Evolutionary conservation across 306 rosid genomes (phyloP).

Genomic region (Adenanthera pavonina): DNA sequence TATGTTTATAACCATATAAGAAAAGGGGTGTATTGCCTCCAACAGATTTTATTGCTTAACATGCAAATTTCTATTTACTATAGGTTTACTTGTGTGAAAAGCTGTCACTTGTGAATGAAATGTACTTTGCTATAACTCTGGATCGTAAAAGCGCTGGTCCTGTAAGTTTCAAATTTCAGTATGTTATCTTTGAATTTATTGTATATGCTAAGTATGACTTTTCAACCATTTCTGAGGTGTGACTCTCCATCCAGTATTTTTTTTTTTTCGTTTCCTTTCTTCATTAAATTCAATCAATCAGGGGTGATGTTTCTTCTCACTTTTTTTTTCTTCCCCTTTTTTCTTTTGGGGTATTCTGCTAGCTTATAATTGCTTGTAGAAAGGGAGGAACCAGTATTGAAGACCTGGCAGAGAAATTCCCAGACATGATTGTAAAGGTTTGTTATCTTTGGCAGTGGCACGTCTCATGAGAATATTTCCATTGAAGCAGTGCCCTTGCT

Average conservation of each 20-base stretch:
- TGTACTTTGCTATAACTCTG: conserved; percentile 91
- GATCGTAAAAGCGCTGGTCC: conserved; percentile 93
- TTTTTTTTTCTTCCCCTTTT: background rate
- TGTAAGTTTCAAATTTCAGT: conserved; percentile 61
- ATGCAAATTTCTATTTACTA: conserved; percentile 30
- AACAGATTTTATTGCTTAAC: conserved; percentile 8
- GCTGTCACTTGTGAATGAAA: conserved; percentile 87
- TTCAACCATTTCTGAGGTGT: conserved; percentile 6
- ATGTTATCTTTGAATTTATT: conserved; percentile 26
- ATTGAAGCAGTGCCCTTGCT: background rate
- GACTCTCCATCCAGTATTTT: background rate
- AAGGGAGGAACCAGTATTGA: conserved; percentile 99
- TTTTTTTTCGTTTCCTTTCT: background rate
- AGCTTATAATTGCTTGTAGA: conserved; percentile 92
- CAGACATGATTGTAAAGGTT: conserved; percentile 91
- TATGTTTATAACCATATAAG: background rate
- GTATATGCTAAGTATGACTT: conserved; percentile 8
- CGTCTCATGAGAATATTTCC: conserved; percentile 26
- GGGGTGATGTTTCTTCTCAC: conserved; percentile 16
- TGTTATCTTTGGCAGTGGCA: conserved; percentile 30
- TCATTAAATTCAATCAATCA: conserved; percentile 22
- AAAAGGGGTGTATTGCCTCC: conserved; percentile 12
- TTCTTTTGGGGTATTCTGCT: conserved; percentile 27
- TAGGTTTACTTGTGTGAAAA: conserved; percentile 92
- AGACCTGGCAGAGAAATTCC: conserved; percentile 97